These are phyloP conservation scores for Penicillium sp. DNA, from an alignment of 2,329 filamentous ascomycete species.

Conservation along the genomic window DNA sequence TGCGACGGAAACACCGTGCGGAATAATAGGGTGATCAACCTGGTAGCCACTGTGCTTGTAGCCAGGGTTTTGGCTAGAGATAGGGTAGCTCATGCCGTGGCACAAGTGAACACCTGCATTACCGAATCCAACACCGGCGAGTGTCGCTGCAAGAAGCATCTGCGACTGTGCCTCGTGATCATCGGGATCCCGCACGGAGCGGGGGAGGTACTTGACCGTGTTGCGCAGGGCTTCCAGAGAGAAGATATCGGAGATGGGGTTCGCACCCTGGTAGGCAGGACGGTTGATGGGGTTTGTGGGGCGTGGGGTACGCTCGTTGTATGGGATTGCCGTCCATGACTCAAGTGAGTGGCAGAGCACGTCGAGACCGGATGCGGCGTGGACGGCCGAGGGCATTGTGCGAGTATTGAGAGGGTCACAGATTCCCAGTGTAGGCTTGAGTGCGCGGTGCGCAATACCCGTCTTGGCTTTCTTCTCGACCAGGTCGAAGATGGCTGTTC, in stretches of 20 bases:
- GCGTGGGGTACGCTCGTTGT: conserved; percentile 77
- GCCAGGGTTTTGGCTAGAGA: conserved; percentile 88
- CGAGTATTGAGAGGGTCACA: conserved; percentile 83
- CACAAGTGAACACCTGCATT: conserved; percentile 94
- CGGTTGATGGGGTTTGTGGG: conserved; percentile 86
- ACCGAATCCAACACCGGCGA: conserved; percentile 94
- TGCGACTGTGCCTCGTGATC: conserved; percentile 90
- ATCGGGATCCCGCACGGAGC: conserved; percentile 81
- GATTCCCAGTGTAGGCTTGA: conserved; percentile 93
- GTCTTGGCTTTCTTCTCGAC: conserved; percentile 90
- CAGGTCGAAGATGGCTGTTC: conserved; percentile 96
- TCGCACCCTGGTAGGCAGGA: conserved; percentile 94
- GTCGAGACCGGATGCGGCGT: conserved; percentile 87
- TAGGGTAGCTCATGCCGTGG: conserved; percentile 95
- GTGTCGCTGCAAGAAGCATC: conserved; percentile 91
- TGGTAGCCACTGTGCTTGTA: conserved; percentile 89
- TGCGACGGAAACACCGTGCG: conserved; percentile 92
- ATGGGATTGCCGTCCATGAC: conserved; percentile 97
- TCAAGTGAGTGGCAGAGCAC: conserved; percentile 94
- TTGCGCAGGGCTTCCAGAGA: conserved; percentile 78
- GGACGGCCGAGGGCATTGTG: conserved; percentile 93
- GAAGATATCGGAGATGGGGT: conserved; percentile 97
- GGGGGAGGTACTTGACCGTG: conserved; percentile 89
- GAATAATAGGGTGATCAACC: conserved; percentile 75
- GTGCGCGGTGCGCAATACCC: conserved; percentile 88